phyloP scores from a whole-genome alignment of 2,329 filamentous ascomycete species.

The Xylariaceae sp. region DNA sequence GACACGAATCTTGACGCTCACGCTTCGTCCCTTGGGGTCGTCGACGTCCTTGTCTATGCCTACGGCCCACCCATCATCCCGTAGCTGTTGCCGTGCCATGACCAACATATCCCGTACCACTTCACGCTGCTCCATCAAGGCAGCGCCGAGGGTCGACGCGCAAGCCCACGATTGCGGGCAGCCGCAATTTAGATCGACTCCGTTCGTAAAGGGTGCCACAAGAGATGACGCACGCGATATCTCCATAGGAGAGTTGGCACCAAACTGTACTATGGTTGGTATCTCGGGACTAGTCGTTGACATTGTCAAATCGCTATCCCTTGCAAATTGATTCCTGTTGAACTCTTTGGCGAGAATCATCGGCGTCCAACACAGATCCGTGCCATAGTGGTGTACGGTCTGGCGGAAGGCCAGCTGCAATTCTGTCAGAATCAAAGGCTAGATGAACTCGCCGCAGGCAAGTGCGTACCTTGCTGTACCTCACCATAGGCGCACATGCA shows the following conservation, averaged over 20 bases:
- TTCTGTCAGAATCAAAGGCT: background rate
- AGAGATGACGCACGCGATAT: slow-evolving; percentile 61
- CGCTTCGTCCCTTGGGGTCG: slow-evolving; percentile 47
- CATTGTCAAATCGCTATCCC: slow-evolving; percentile 64
- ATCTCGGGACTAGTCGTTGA: slow-evolving; percentile 49
- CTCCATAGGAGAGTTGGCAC: slow-evolving; percentile 59
- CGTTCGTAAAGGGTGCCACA: slow-evolving; percentile 59
- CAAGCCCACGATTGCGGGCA: slow-evolving; percentile 74
- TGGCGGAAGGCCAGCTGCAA: slow-evolving; percentile 61
- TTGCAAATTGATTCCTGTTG: slow-evolving; percentile 57
- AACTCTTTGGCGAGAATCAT: slow-evolving; percentile 72
- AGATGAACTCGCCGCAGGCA: background rate
- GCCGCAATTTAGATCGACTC: slow-evolving; percentile 70
- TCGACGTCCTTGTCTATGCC: slow-evolving; percentile 23
- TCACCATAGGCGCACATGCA: slow-evolving; percentile 45
- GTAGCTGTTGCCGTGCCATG: slow-evolving; percentile 52
- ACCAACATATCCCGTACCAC: slow-evolving; percentile 65
- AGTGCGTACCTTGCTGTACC: slow-evolving; percentile 28
- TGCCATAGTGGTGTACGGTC: slow-evolving; percentile 62
- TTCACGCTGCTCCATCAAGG: slow-evolving; percentile 64
- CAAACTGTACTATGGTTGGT: slow-evolving; percentile 66
- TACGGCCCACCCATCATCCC: slow-evolving; percentile 52
- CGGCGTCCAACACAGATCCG: slow-evolving; percentile 68
- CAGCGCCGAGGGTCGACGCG: slow-evolving; percentile 64
- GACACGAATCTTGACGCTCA: slow-evolving; percentile 70